A percentile compares a stretch with the other conserved stretches of the same genome.
These are phyloP conservation scores for Erodium maritimum DNA, from an alignment of 345 rosid species.

Conservation along the genomic window DNA sequence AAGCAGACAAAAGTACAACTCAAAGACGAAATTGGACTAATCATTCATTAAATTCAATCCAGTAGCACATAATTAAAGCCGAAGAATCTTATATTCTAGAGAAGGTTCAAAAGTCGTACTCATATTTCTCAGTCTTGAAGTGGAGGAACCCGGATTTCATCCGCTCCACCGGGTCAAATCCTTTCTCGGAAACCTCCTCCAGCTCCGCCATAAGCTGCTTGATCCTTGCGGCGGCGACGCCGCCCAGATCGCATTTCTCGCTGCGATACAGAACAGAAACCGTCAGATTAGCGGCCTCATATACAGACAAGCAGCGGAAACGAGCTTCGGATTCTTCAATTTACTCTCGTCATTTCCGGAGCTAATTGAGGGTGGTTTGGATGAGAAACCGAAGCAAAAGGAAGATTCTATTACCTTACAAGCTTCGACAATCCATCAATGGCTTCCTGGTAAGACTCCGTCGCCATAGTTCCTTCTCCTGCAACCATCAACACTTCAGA, in stretches of 20 bases:
- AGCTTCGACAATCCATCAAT: background rate
- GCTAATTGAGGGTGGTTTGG: background rate
- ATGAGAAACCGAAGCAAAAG: background rate
- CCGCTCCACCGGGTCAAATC: slow-evolving; percentile 43
- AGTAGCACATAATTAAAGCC: background rate
- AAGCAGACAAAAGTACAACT: background rate
- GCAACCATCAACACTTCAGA: background rate
- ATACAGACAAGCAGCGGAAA: background rate
- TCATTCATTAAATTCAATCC: background rate
- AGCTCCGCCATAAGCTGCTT: slow-evolving; percentile 69
- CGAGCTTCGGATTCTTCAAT: background rate
- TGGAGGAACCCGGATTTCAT: slow-evolving; percentile 65
- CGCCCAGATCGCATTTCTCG: slow-evolving; percentile 46
- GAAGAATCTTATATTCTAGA: background rate
- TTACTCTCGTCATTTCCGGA: background rate
- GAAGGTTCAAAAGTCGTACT: slow-evolving; percentile 22
- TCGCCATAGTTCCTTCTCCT: background rate
- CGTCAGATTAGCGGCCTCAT: too few species aligned
- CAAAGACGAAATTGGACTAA: background rate
- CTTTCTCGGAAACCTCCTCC: slow-evolving; percentile 26
- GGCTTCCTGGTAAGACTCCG: background rate
- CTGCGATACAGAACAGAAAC: slow-evolving; percentile 21
- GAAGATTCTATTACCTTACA: background rate
- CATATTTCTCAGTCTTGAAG: slow-evolving; percentile 67
- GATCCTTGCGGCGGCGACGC: slow-evolving; percentile 71